phyloP scores from a whole-genome alignment of 2,329 filamentous ascomycete species.

The Allantophomopsis lycopodina region DNA sequence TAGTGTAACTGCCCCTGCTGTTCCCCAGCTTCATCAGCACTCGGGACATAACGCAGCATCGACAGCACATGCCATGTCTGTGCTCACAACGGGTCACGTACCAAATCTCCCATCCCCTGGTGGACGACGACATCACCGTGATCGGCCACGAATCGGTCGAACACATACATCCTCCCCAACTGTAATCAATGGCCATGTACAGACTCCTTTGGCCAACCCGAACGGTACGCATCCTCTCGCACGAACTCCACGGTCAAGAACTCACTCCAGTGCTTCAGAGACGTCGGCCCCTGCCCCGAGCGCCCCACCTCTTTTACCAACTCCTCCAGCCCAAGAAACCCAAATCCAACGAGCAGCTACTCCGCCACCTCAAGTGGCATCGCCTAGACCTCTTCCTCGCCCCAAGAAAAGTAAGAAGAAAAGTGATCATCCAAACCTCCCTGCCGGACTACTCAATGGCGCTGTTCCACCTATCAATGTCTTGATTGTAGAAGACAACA shows the following conservation, averaged over 20 bases:
- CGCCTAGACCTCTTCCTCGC: constrained; percentile 23
- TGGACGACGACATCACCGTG: constrained; percentile 42
- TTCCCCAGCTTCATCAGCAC: constrained; percentile 10
- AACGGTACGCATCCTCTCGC: constrained; percentile 17
- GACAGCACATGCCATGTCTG: constrained; percentile 56
- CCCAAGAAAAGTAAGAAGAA: constrained; percentile 40
- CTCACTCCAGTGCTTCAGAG: constrained; percentile 43
- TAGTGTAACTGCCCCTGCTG: constrained; percentile 12
- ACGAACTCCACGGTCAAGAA: constrained; percentile 34
- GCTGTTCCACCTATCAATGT: constrained; percentile 93
- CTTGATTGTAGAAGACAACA: constrained; percentile 95
- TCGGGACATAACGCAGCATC: constrained; percentile 4
- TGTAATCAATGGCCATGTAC: constrained; percentile 28
- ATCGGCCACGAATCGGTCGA: constrained; percentile 47
- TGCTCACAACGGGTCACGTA: constrained; percentile 68
- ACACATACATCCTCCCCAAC: constrained; percentile 77
- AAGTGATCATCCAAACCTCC: constrained; percentile 30
- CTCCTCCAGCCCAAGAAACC: constrained; percentile 38
- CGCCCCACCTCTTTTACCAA: constrained; percentile 32
- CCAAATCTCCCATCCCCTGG: constrained; percentile 75
- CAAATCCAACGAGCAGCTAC: constrained; percentile 20
- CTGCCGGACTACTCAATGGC: constrained; percentile 58
- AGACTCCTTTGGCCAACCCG: constrained; percentile 4
- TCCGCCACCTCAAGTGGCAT: constrained; percentile 31
- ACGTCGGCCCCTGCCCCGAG: constrained; percentile 24